Evolutionary conservation across 768 basidiomycete genomes (phyloP).

Genomic region (Arthromyces matolae): DNA sequence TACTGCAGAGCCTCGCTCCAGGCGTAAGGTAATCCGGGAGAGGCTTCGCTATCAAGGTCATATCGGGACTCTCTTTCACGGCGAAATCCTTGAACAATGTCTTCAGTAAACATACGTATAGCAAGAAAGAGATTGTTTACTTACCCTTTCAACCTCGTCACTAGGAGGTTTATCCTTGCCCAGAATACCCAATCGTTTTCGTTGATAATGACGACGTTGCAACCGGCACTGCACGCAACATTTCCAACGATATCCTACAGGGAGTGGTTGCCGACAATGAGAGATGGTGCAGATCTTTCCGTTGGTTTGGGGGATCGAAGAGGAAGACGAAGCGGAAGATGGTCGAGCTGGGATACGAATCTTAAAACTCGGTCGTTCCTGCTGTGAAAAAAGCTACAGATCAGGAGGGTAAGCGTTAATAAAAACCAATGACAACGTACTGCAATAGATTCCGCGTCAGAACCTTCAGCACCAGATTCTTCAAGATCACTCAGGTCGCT

Average conservation of each 20-base stretch:
- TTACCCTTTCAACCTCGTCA: slow-evolving; percentile 13
- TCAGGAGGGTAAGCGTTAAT: no score
- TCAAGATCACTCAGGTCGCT: slow-evolving; percentile 22
- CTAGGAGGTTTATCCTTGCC: slow-evolving; percentile 20
- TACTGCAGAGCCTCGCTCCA: slow-evolving; percentile 36
- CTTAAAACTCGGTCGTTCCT: slow-evolving; percentile 23
- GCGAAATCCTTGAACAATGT: no score
- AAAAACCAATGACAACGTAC: background rate
- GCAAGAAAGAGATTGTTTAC: no score
- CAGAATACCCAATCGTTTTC: slow-evolving; percentile 26
- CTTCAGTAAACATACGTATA: no score
- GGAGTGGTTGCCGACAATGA: slow-evolving; percentile 31
- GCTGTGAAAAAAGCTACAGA: no score
- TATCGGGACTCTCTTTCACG: background rate
- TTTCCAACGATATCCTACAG: slow-evolving; percentile 35
- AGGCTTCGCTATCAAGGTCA: background rate
- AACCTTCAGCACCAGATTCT: slow-evolving; percentile 17
- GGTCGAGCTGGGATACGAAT: slow-evolving; percentile 32
- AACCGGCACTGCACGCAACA: slow-evolving; percentile 39
- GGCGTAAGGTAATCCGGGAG: slow-evolving; percentile 16
- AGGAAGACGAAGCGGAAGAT: background rate
- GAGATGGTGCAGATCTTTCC: slow-evolving; percentile 26
- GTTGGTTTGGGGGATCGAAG: slow-evolving; percentile 4
- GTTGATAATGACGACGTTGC: slow-evolving; percentile 33
- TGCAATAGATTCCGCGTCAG: slow-evolving; percentile 1